Conservation (phyloP, 2,329 filamentous ascomycete genomes). For the Cladosporium sp. region DNA sequence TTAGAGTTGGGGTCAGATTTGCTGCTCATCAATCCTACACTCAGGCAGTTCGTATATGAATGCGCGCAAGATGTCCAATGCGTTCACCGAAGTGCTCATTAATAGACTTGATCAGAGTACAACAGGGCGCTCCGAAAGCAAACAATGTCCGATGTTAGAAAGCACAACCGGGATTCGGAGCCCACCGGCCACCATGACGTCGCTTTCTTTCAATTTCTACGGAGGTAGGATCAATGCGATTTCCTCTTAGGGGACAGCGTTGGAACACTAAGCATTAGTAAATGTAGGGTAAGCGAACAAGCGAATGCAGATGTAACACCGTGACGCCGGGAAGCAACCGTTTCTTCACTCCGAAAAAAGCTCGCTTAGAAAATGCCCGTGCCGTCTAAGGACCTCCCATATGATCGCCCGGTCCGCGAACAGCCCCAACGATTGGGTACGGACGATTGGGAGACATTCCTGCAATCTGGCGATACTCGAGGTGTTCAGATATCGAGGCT, state of each 20-base stretch:
- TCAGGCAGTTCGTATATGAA: neutral
- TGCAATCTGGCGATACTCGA: neutral
- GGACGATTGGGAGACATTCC: neutral
- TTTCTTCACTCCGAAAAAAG: constrained; percentile 1
- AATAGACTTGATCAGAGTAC: neutral
- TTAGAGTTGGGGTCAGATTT: neutral
- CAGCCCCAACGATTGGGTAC: neutral
- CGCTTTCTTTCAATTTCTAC: neutral
- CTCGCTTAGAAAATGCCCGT: constrained; percentile 13
- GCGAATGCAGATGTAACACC: constrained; percentile 6
- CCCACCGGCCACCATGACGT: neutral
- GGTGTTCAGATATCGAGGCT: neutral
- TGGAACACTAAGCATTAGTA: neutral
- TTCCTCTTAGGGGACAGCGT: neutral
- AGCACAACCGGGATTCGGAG: neutral
- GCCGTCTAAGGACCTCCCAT: neutral
- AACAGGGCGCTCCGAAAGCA: neutral
- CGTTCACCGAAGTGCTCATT: neutral
- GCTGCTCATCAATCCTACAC: neutral
- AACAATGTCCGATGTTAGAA: neutral
- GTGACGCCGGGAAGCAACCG: constrained; percentile 1
- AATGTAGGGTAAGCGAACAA: neutral
- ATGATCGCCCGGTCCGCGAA: constrained; percentile 6
- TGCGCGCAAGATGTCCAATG: neutral
- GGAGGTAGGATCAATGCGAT: neutral